Evolutionary conservation across 352 stramenopile genomes (phyloP), one percentile per base, ranked within the genome.

Genomic region (Phytophthora cactorum): DNA sequence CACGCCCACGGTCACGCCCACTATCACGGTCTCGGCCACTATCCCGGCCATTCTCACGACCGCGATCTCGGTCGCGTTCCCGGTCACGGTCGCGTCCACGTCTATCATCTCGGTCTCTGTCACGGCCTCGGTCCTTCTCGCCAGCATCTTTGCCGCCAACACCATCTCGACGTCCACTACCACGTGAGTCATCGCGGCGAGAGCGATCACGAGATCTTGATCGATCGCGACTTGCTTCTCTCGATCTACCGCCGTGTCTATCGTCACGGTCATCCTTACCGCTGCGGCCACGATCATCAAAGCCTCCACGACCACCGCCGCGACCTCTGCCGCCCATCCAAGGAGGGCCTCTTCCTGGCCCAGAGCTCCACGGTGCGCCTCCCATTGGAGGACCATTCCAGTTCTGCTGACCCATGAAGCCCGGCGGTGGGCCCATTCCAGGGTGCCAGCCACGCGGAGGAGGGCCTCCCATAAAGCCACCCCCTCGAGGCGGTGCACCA

Each of bases 371-470:
- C 6, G 74, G 77, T 2, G 69, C 77, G 25, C 68, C 72, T 27
- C 72, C 72, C 59, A 75, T 75, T 22, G 80, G 79, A 14, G 78
- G 77, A 5, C 82, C 69, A 49, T 74, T 70, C 78, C 80, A 72
- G 75, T 79, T 89, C 39, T 79, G 72, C 45, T 78, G 71, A 7
- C 59, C 59, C 68, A 76, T 76, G 31, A 77, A 79, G 11, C 77
- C 77, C 6, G 74, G 77, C 12, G 81, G 81, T 5, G 86, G 86
- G 1, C 82, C 83, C 84, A 92, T 92, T 29, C 82, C 76, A 56
- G 83, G 83, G 34, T 92, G 83, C 83, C 86, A 92, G 0, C 84
- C 86, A 5, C 73, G 74, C 6, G 82, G 85, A n/a, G 81, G 83
- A 5, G 56, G 59, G 2, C 67, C 58, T 29, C 68, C 66, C 78